These are phyloP conservation scores for Leccinum rimulosum DNA, from an alignment of 768 basidiomycete species.

Conservation along the genomic window DNA sequence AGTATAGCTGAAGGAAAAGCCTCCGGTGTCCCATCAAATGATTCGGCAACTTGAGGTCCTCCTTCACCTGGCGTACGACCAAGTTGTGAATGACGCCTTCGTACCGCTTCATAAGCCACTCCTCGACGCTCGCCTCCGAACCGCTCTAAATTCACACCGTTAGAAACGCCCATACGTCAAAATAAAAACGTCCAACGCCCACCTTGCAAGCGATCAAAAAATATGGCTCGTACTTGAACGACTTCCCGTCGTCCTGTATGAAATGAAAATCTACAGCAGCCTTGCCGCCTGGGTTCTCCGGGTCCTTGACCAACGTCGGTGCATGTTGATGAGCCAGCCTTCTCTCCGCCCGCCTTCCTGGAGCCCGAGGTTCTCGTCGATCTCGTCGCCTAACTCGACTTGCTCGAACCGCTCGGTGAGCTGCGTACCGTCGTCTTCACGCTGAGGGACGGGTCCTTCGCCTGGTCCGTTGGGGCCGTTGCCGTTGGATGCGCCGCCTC, in stretches of 20 bases:
- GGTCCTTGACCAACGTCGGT: slow-evolving; percentile 88
- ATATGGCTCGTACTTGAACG: slow-evolving; percentile 99
- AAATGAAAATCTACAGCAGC: slow-evolving; percentile 97
- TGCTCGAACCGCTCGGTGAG: slow-evolving; percentile 85
- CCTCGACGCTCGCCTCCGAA: slow-evolving; percentile 86
- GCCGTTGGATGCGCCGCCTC: slow-evolving; percentile 31
- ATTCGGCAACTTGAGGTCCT: slow-evolving; percentile 93
- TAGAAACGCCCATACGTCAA: background rate
- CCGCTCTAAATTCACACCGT: slow-evolving; percentile 52
- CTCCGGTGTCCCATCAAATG: slow-evolving; percentile 94
- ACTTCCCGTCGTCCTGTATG: slow-evolving; percentile 92
- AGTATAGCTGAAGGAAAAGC: slow-evolving; percentile 83
- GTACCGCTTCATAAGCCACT: slow-evolving; percentile 92
- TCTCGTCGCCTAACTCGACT: slow-evolving; percentile 71
- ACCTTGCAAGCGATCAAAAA: slow-evolving; percentile 94
- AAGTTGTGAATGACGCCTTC: slow-evolving; percentile 76
- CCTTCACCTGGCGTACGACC: slow-evolving; percentile 79
- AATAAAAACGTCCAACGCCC: background rate
- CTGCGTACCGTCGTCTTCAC: slow-evolving; percentile 89
- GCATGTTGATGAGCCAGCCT: slow-evolving; percentile 99
- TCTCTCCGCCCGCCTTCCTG: slow-evolving; percentile 76
- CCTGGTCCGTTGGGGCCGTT: slow-evolving; percentile 28
- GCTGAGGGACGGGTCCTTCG: slow-evolving; percentile 53
- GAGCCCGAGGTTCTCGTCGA: slow-evolving; percentile 94
- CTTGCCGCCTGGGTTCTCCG: slow-evolving; percentile 79